A percentile compares a stretch with the other conserved stretches of the same genome.
These are phyloP conservation scores for Sporothrix globosa DNA, from an alignment of 2,329 filamentous ascomycete genomes.

Conservation along the genomic window DNA sequence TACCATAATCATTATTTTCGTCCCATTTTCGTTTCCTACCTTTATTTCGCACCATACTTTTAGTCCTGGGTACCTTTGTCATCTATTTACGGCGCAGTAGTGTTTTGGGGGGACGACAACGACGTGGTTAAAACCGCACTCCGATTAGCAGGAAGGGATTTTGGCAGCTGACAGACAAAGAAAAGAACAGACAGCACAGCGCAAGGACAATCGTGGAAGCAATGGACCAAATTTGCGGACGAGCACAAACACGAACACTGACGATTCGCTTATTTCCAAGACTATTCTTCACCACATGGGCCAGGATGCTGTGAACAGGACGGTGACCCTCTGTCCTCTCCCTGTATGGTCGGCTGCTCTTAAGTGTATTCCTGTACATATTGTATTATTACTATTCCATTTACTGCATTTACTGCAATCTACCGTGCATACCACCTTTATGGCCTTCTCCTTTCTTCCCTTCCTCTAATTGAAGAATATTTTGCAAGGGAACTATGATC, in stretches of 20 bases:
- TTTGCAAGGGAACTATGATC: not conserved
- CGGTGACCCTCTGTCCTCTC: not conserved
- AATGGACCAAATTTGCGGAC: not conserved
- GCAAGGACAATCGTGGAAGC: not conserved
- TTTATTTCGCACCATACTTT: constrained; percentile 14
- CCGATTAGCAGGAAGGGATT: not conserved
- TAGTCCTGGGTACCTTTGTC: constrained; percentile 21
- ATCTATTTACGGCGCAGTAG: constrained; percentile 28
- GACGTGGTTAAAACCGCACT: constrained; percentile 13
- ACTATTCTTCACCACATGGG: not conserved
- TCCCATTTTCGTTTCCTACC: not conserved
- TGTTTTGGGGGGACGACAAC: constrained; percentile 22
- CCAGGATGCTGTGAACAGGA: not conserved
- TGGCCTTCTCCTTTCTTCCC: not conserved
- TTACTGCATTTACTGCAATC: constrained; percentile 19
- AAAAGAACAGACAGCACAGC: constrained; percentile 11
- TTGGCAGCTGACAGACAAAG: constrained; percentile 13
- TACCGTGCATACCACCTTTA: not conserved
- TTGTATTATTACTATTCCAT: constrained; percentile 33
- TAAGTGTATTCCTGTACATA: constrained; percentile 36
- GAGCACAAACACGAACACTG: not conserved
- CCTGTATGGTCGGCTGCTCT: not conserved
- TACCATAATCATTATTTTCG: constrained; percentile 16
- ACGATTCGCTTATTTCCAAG: not conserved
- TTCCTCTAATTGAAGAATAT: not conserved